Conservation (phyloP, 768 basidiomycete genomes). For the Boletus pseudo-olivaceus region DNA sequence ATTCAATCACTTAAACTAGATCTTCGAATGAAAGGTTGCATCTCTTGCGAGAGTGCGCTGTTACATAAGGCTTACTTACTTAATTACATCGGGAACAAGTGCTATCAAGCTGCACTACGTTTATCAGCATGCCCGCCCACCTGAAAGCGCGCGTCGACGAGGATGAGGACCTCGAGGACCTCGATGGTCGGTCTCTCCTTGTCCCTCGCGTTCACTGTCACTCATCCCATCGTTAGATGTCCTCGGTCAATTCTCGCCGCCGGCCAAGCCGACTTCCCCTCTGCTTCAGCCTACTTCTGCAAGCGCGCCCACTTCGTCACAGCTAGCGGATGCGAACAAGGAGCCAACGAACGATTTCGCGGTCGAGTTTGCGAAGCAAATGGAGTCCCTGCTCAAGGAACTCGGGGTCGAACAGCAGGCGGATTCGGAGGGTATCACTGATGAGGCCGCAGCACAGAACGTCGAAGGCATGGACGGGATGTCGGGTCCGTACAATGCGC, state of each 20-base stretch:
- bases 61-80: too few relatives aligned
- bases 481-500: slow-evolving; percentile 5
- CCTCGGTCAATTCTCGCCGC: slow-evolving; percentile 42
- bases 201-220: background rate
- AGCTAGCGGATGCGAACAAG: slow-evolving; percentile 1
- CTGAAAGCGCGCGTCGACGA: slow-evolving; percentile 27
- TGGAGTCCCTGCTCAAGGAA: slow-evolving; percentile 40
- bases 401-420: slow-evolving; percentile 17
- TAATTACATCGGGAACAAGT: too few relatives aligned
- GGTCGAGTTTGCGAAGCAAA: slow-evolving; percentile 39
- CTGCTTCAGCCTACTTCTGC: slow-evolving; percentile 16
- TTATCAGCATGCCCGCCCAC: slow-evolving; percentile 8
- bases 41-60: too few relatives aligned
- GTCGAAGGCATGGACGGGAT: slow-evolving; percentile 53
- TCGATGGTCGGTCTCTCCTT: slow-evolving; percentile 35
- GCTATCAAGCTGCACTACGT: background rate
- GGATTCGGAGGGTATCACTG: slow-evolving; percentile 5
- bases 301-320: slow-evolving; percentile 16
- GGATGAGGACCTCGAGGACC: slow-evolving; percentile 40
- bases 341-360: slow-evolving; percentile 34
- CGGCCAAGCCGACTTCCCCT: slow-evolving; percentile 10
- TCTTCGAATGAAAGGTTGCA: too few relatives aligned
- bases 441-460: slow-evolving; percentile 27
- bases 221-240: slow-evolving; percentile 38
- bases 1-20: background rate